Conservation (phyloP, 2,329 filamentous ascomycete genomes). For the Xylaria sp. region DNA sequence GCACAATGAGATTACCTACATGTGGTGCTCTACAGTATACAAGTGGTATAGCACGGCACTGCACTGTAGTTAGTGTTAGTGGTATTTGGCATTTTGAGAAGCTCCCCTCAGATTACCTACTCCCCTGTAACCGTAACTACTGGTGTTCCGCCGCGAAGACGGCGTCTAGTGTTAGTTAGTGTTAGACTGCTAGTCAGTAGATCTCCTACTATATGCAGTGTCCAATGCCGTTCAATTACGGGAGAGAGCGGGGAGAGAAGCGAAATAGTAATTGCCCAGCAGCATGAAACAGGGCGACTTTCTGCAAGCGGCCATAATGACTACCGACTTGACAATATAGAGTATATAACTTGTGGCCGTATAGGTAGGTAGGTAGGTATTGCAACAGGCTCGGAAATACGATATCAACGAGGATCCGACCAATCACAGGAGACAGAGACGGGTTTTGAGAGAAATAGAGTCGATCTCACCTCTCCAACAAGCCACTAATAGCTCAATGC, state of each 20-base stretch:
- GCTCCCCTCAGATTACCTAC: background rate
- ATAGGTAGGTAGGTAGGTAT: too few species aligned
- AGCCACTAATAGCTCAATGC: conserved; percentile 26
- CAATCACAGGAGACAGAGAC: conserved; percentile 17
- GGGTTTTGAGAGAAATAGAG: conserved; percentile 24
- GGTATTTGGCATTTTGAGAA: conserved; percentile 27
- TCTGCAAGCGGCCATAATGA: background rate
- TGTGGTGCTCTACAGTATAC: background rate
- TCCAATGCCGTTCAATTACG: background rate
- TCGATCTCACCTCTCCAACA: conserved; percentile 19
- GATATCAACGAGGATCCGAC: conserved; percentile 1
- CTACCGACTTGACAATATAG: background rate
- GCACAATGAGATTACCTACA: conserved; percentile 31
- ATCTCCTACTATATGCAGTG: conserved; percentile 10
- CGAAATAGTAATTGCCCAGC: background rate
- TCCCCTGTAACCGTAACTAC: background rate
- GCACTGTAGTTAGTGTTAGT: background rate
- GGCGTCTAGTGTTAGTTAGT: conserved; percentile 3
- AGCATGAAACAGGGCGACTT: conserved; percentile 3
- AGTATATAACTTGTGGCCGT: background rate
- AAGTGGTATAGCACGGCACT: background rate
- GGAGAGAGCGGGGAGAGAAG: background rate
- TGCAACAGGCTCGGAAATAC: conserved; percentile 2
- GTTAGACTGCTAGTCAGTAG: conserved; percentile 4
- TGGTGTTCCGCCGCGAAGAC: background rate